Evolutionary conservation across 2,329 filamentous ascomycete genomes (phyloP), one percentile per base, ranked within the genome.

Genomic region (Cephalotrichum gorgonifer): DNA sequence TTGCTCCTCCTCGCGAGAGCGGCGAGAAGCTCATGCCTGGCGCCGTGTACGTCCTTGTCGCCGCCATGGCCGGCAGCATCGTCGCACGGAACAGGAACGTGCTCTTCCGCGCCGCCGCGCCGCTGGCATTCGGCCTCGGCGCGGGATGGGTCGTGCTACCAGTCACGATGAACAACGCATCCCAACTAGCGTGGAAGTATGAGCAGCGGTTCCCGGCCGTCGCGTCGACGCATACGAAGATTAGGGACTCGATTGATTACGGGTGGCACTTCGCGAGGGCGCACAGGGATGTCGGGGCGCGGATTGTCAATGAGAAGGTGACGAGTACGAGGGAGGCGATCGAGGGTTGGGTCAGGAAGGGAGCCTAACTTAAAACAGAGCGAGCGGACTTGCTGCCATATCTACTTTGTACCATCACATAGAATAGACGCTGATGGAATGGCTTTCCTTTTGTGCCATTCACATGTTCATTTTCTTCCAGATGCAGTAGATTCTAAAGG

Each of bases 1-100:
- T 98, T 35, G 93, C 90, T 20, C 93, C 93, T 27, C 75, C 89
- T 33, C 84, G 83, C 60, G 85, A 91, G 68, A 87, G 82, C 52
- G 87, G 86, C 64, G 93, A 98, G 74, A 82, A 83, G 62, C 77
- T 98, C 50, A 83, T 97, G 69, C 93, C 93, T 30, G 91, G 91
- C 25, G 75, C 82, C 52, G 81, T 97, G 57, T 97, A 97, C 70
- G 89, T 97, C 43, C 78, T 96, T 27, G 90, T 98, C 44, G 85
- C 90, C 39, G 83, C 88, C 59, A 96, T 98, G 90, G 88, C 93
- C 31, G 93, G 91, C 57, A 89, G 82, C 66, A 97, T 98, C 64
- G 73, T 96, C 49, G 81, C 87, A 49, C 82, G 91, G 54, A 94
- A 95, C 73, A 83, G 91, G 58, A 90, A 86, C 66, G 76, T 97